Percentiles rank a stretch among this genome's conserved stretches.
These are phyloP conservation scores for Salix exigua DNA, from an alignment of 345 rosid species.

Conservation along the genomic window DNA sequence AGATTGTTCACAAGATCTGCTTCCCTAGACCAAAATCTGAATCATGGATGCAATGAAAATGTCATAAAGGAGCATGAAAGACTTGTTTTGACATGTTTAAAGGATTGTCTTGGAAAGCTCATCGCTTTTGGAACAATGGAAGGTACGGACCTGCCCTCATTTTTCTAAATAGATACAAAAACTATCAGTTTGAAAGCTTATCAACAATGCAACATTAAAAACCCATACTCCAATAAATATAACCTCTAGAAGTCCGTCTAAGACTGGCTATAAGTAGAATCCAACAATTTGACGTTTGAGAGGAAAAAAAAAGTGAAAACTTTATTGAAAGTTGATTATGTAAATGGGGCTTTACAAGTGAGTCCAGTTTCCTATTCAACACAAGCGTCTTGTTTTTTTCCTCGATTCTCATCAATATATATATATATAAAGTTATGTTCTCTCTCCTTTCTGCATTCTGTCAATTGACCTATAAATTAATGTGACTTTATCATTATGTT, in stretches of 20 bases:
- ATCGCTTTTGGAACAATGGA: constrained; percentile 18
- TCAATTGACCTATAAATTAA: background rate
- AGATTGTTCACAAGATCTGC: constrained; percentile 16
- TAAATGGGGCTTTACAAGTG: background rate
- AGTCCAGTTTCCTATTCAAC: background rate
- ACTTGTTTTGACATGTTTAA: constrained; percentile 37
- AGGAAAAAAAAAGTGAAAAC: background rate
- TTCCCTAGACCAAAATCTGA: constrained; percentile 1
- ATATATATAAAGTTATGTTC: background rate
- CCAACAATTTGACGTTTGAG: background rate
- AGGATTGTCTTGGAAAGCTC: constrained; percentile 33
- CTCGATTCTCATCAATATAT: background rate
- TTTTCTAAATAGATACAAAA: background rate
- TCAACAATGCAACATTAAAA: background rate
- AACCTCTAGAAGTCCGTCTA: background rate
- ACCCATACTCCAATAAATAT: background rate
- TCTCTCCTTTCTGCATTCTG: background rate
- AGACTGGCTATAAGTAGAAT: background rate
- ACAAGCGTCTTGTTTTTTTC: background rate
- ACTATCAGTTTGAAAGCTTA: background rate
- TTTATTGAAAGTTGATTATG: background rate
- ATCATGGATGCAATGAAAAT: background rate
- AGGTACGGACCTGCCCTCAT: constrained; percentile 22
- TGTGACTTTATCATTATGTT: background rate
- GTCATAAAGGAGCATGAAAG: constrained; percentile 35